Percentiles rank a stretch among this genome's conserved stretches.
phyloP scores from a whole-genome alignment of 192 early-diverging fungal species.

The Neocallimastix lanati region DNA sequence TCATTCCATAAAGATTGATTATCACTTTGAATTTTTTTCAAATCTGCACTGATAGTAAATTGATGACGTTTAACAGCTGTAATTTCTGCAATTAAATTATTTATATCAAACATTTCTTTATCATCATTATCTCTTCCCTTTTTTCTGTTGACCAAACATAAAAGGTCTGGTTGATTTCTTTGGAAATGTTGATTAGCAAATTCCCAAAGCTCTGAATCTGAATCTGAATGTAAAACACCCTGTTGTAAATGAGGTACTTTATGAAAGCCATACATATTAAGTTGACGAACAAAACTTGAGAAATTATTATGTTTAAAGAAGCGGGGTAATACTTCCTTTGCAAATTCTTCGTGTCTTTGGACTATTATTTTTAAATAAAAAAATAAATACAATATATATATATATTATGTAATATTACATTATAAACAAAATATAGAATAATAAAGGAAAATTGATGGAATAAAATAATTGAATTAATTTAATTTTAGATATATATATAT shows the following conservation, averaged over 20 bases:
- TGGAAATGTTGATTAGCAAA: slow-evolving; percentile 83
- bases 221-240: slow-evolving; percentile 61
- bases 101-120: slow-evolving; percentile 22
- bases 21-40: slow-evolving; percentile 70
- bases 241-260: slow-evolving; percentile 88
- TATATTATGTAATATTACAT: too few species aligned
- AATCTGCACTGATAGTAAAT: slow-evolving; percentile 63
- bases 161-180: slow-evolving; percentile 70
- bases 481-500: too few species aligned
- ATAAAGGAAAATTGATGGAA: too few species aligned
- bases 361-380: slow-evolving; percentile 27
- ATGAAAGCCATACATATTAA: slow-evolving; percentile 95
- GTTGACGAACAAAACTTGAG: slow-evolving; percentile 73
- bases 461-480: background rate
- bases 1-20: slow-evolving; percentile 83
- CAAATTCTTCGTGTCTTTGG: slow-evolving; percentile 54
- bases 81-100: slow-evolving; percentile 51
- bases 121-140: slow-evolving; percentile 25
- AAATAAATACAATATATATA: too few species aligned
- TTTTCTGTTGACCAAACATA: slow-evolving; percentile 74
- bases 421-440: too few species aligned
- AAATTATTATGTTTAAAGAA: slow-evolving; percentile 90
- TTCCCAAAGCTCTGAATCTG: slow-evolving; percentile 69
- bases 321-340: slow-evolving; percentile 57
- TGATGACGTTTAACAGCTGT: slow-evolving; percentile 80